phyloP scores from a whole-genome alignment of 495 filamentous ascomycete species.

The Neurospora hispaniola region DNA sequence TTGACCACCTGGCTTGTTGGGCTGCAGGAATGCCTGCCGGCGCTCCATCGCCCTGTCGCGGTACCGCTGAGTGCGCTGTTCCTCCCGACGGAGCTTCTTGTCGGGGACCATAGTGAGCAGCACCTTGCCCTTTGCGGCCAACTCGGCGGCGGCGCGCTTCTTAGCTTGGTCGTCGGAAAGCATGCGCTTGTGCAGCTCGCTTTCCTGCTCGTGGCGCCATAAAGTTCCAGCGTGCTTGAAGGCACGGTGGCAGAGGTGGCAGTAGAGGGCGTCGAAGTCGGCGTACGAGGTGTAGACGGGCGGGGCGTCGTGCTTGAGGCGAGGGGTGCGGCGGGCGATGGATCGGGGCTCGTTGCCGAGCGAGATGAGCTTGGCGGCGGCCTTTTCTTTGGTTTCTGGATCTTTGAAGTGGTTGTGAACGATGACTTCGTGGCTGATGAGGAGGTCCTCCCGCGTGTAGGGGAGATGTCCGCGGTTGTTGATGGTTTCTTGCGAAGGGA shows the following conservation, averaged over 20 bases:
- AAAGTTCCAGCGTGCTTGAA: conserved; percentile 62
- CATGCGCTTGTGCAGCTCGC: conserved; percentile 62
- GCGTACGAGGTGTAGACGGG: conserved; percentile 47
- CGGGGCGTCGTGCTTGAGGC: conserved; percentile 14
- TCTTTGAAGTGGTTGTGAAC: conserved; percentile 20
- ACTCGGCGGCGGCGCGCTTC: conserved; percentile 43
- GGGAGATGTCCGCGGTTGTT: conserved; percentile 11
- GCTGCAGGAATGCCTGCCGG: conserved; percentile 61
- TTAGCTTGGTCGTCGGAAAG: conserved; percentile 49
- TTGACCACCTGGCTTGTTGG: conserved; percentile 31
- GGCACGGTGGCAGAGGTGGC: conserved; percentile 63
- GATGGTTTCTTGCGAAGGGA: conserved; percentile 13
- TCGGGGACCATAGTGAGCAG: conserved; percentile 31
- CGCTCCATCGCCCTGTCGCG: conserved; percentile 79
- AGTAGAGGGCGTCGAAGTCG: conserved; percentile 59
- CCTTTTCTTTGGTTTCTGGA: conserved; percentile 20
- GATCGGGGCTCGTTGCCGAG: conserved; percentile 15
- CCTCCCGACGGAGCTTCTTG: conserved; percentile 22
- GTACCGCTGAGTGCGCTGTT: conserved; percentile 44
- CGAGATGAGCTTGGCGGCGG: conserved; percentile 21
- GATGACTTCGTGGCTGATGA: conserved; percentile 22
- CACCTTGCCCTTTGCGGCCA: conserved; percentile 49
- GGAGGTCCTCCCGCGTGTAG: conserved; percentile 17
- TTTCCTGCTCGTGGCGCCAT: conserved; percentile 66
- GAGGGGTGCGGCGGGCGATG: conserved; percentile 18